Evolutionary conservation across 345 rosid genomes (phyloP), one percentile per base, ranked within the genome.

Genomic region (Melaleuca alternifolia): DNA sequence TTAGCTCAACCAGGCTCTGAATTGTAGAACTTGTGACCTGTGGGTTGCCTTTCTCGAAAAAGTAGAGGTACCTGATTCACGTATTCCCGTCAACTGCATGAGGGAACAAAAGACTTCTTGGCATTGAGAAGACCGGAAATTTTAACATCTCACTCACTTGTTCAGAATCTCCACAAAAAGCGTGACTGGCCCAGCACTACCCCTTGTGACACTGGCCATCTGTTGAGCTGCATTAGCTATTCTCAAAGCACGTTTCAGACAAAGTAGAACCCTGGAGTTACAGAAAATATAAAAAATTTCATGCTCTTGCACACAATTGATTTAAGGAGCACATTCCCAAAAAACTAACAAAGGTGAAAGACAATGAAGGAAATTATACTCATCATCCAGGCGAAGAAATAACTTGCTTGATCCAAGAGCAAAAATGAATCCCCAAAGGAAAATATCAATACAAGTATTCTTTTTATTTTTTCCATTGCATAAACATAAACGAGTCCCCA

Each of bases 181-280:
- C 1, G 91, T 91, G 56, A 94, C 96, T 21, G 99, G 95, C 84
- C 98, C 98, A 53, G 93, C 92, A 91, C 91, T 93, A 84, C 98
- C 98, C 75, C 99, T 86, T 15, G 94, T 92, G 75, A 92, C 95
- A 84, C 86, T 96, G 54, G 94, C 91, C 96, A 96, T 94, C 87
- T 96, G 96, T 91, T 96, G 99, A 84, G 98, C 98, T 85, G 98
- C 96, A 89, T 95, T 95, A 9, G 99, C 98, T 85, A 96, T 96
- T 89, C 99, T 91, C 87, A 96, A 87, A 54, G 98, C 97, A 86
- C 98, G 95, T 90, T 93, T 93, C 85, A 95, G 91, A 91, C 98
- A 96, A 54, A 96, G 95, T 54, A 94, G 92, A 87, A 89, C 99
- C 93, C 99, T 96, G 88, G 84, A 89, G 77, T 13, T 12, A 84